Conservation (phyloP, 805 yeast species). For the Candida pseudoglaebosa region DNA sequence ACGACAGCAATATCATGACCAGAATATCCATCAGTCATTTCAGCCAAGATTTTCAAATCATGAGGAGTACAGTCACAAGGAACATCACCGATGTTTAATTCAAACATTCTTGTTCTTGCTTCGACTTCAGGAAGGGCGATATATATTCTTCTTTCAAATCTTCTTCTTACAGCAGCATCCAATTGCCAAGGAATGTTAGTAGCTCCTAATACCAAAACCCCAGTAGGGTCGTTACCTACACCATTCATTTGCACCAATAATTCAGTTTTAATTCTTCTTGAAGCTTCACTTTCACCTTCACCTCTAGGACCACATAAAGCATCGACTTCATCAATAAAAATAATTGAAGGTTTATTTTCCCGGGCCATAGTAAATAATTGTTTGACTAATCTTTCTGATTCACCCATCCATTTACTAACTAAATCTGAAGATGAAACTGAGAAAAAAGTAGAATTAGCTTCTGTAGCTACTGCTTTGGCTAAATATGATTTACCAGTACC, state of each 20-base stretch:
- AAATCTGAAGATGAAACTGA: conserved; percentile 94
- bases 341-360: conserved; percentile 92
- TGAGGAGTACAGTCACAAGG: conserved; percentile 73
- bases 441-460: conserved; percentile 94
- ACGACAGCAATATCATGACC: conserved; percentile 97
- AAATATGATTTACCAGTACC: conserved; percentile 97
- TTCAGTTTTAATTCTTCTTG: conserved; percentile 94
- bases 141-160: conserved; percentile 93
- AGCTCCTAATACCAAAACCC: conserved; percentile 93
- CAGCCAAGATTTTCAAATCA: conserved; percentile 77
- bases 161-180: conserved; percentile 94
- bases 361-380: conserved; percentile 95
- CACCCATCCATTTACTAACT: conserved; percentile 99
- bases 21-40: conserved; percentile 94
- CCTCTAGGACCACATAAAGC: conserved; percentile 98
- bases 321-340: conserved; percentile 96
- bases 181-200: conserved; percentile 99
- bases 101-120: conserved; percentile 91
- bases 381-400: conserved; percentile 91
- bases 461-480: conserved; percentile 98
- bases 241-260: conserved; percentile 98
- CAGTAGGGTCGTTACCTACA: conserved; percentile 90
- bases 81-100: conserved; percentile 84
- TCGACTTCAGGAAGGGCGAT: conserved; percentile 93
- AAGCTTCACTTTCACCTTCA: conserved; percentile 95